Evolutionary conservation across 305 asterid genomes (phyloP), one percentile per base, ranked within the genome.

Genomic region (Fraxinus latifolia): DNA sequence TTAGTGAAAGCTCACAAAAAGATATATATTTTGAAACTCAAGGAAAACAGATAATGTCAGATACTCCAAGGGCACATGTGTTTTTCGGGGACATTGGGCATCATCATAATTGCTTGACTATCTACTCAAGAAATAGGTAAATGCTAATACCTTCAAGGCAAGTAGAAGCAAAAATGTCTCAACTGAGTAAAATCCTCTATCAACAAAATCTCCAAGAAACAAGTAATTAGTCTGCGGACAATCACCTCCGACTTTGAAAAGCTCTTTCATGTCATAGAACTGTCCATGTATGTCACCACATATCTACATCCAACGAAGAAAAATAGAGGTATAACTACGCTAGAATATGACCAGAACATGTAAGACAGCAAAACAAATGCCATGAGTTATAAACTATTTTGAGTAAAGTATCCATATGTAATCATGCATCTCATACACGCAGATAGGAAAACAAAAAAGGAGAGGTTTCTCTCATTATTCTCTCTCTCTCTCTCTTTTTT

Each of bases 261-360:
- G 94, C 91, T 96, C 98, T 88, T 93, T 94, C 99, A 96, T 90
- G 93, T 96, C 99, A 88, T 93, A 94, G 85, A 96, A 94, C 83
- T 96, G 99, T 78, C 99, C 99, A 11, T 96, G 99, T 80, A 96
- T 96, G 91, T 96, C 99, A 60, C 99, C 99, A 87, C 99, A 96
- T 82, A 96, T 94, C 99, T 96, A 87, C 79, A 89, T 21, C 70
- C 29, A 72, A 78, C 82, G 83, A 80, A 37, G 68, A 79, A 72
- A 73, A 15, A 72, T 77, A 84, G 77, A 55, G 84, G 50, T 17
- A 65, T 23, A 17, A 58, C 53, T 29, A 27, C 1, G 68, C 39
- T 42, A 79, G 60, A 84, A 5, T 72, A 76, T 77, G 76, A 81
- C 44, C 78, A 21, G 77, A 75, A 55, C 77, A 39, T 73, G 39